Base-by-base conservation (phyloP, 805 yeast genomes). In the Ogataea pini region DNA sequence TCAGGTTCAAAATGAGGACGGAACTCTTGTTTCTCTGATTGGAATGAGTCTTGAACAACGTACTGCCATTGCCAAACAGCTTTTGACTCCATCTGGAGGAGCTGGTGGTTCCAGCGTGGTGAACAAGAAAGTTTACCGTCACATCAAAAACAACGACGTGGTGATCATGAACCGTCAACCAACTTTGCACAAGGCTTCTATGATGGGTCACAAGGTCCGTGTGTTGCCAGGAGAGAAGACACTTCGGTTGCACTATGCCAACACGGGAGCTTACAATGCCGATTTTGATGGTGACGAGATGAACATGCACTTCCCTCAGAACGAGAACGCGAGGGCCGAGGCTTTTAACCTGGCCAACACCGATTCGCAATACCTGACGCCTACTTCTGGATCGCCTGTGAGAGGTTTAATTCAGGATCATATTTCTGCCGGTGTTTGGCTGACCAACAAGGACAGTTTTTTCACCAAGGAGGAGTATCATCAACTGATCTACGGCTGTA, bases 211-310 rank as follows among this genome's bases (percentile, higher is more conserved):
- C 72, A 88, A 85, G 65, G 99, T 94, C 37, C 82, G 97, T 62
- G 99, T 94, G 27, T 76, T 94, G 59, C 99, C 98, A 4, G 96
- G 96, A 50, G 99, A 94, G 67, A 94, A 94, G 76, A 95, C 99
- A 3, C 75, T 94, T 61, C 82, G 99, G 65, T 75, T 94, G 69
- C 99, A 94, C 69, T 94, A 94, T 70, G 99, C 99, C 61, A 94
- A 94, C 71, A 94, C 99, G 38, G 97, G 97, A 72, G 97, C 99
- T 37, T 94, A 92, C 72, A 92, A 92, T 69, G 98, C 98, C 33
- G 99, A 92, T 79, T 92, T 94, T 62, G 99, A 92, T 72, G 99
- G 99, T 77, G 99, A 92, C 72, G 99, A 92, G 75, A 92, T 92
- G 99, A 92, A 92, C 69, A 86, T 92, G 97, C 99, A 92, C 73